Base-by-base conservation (phyloP, 2,329 filamentous ascomycete species). In the Claviceps capensis region DNA sequence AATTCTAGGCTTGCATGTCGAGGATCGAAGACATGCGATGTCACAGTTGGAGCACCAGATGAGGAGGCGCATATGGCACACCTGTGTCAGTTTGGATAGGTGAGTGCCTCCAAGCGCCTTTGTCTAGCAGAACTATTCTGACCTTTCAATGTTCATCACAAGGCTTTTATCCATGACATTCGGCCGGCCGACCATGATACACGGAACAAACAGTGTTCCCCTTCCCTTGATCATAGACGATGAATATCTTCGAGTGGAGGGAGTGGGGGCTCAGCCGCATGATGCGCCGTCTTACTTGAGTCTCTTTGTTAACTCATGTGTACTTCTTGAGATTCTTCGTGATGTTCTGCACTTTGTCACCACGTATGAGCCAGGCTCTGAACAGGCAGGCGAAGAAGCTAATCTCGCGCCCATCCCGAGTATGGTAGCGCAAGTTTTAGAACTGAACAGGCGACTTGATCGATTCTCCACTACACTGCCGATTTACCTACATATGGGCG, bases 151-250 rank as follows among this genome's bases (percentile, higher is more conserved):
- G 8, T 30, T 30, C 26, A 11, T 17, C 0, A 9, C 23, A 16
- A 51, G 49, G 23, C 49, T 51, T 34, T 40, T 51, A 7, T 51
- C 49, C 49, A 51, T 51, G 49, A 51, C 49, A 51, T 51, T 51
- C 30, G 49, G 49, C 22, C 49, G 49, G 8, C 49, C 49, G 23
- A 51, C 34, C 17, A 51, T 47, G 43, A 42, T 51, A 14, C 49
- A 51, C 8, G 49, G 43, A 22, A 38, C 19, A 19, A 47, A 51
- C n/a, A 47, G 14, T 23, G 43, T 51, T 26, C 49, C 49, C 19
- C 34, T 51, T 16, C 49, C 49, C 9, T 26, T 51, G 1, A 41
- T 17, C 36, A 23, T 51, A 2, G 49, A 51, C 23, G 49, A 51
- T n/a, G 49, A 51, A 23, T 47, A 51, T n/a, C 49, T 51, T 26